These are phyloP conservation scores for Phytophthora macrochlamydospora DNA, from an alignment of 352 stramenopile species.

Conservation along the genomic window DNA sequence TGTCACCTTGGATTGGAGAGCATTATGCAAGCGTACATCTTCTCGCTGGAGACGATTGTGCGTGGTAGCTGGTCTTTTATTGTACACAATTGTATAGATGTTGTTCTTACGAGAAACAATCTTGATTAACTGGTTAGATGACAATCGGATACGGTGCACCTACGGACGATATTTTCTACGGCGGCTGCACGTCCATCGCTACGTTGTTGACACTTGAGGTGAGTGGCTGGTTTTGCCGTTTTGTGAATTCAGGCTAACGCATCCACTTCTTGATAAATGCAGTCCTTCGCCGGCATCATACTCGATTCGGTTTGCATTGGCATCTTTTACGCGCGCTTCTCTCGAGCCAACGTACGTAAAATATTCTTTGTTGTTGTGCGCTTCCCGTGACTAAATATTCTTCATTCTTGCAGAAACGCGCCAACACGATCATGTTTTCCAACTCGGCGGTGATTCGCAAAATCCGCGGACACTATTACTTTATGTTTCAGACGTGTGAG, in stretches of 20 bases:
- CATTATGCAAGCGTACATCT: conserved; percentile 86
- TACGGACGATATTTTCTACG: conserved; percentile 91
- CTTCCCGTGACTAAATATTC: neutral
- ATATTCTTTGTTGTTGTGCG: neutral
- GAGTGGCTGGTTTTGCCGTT: conserved; percentile 1
- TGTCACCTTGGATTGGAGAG: conserved; percentile 81
- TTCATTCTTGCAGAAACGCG: conserved; percentile 60
- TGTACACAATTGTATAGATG: conserved; percentile 1
- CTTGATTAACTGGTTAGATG: conserved; percentile 55
- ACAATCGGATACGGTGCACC: conserved; percentile 88
- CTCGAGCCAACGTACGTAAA: conserved; percentile 70
- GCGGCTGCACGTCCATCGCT: conserved; percentile 80
- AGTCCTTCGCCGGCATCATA: conserved; percentile 88
- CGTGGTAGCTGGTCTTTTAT: conserved; percentile 16
- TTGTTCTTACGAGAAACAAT: neutral
- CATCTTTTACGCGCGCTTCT: conserved; percentile 87
- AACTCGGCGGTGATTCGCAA: conserved; percentile 87
- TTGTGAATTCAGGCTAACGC: conserved; percentile 1
- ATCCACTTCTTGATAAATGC: conserved; percentile 3
- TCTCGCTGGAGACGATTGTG: conserved; percentile 89
- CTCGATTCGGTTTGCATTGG: conserved; percentile 88
- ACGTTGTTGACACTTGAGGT: conserved; percentile 81
- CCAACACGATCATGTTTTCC: conserved; percentile 88
- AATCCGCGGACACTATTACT: conserved; percentile 90
- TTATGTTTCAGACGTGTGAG: conserved; percentile 93